A percentile compares a stretch with the other conserved stretches of the same genome.
Evolutionary conservation across 163 green algal species (phyloP).

Genomic region (Coccomyxa subellipsoidea): DNA sequence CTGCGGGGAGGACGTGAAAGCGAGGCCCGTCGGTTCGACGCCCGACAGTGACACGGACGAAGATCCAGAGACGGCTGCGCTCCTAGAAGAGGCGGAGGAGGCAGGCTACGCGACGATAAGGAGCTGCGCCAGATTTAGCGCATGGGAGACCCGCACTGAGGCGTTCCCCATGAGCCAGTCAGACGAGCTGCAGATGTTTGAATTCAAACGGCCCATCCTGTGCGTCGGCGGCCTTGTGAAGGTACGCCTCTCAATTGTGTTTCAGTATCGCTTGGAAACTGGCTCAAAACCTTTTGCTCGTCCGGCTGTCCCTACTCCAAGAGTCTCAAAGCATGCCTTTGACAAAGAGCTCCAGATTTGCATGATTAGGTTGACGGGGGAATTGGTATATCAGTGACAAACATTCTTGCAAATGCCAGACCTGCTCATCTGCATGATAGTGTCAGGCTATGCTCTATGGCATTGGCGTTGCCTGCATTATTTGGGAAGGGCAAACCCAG

Average conservation of each 20-base stretch:
- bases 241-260: background rate
- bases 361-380: too few species aligned
- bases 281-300: background rate
- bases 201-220: conserved; percentile 21
- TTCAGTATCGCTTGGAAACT: background rate
- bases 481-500: too few species aligned
- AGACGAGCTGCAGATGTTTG: conserved; percentile 32
- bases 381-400: too few species aligned
- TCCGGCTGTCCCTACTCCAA: background rate
- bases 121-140: background rate
- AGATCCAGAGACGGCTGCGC: background rate
- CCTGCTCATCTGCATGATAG: too few species aligned
- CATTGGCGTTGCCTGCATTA: too few species aligned
- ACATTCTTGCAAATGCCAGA: too few species aligned
- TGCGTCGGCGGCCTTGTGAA: conserved; percentile 33
- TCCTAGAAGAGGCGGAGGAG: background rate
- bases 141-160: conserved; percentile 18
- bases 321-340: background rate
- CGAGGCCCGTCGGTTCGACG: background rate
- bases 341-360: background rate
- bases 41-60: background rate
- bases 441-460: too few species aligned
- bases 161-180: conserved; percentile 11
- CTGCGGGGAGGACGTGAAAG: conserved; percentile 13
- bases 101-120: background rate